phyloP scores from a whole-genome alignment of 352 stramenopile genomes.

The Pseudoperonospora humuli region DNA sequence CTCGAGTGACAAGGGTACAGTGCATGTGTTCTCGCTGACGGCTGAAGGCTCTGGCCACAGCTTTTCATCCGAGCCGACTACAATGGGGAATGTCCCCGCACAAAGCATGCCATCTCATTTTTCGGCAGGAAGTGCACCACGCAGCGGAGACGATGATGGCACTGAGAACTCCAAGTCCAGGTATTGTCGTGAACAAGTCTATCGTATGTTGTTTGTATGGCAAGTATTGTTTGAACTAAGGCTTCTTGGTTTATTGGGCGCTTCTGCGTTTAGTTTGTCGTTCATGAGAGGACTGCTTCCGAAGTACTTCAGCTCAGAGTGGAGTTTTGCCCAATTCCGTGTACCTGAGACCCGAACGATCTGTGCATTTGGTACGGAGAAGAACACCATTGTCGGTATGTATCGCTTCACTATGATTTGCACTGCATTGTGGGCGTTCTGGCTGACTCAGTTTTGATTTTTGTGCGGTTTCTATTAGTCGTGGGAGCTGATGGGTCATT shows the following conservation, averaged over 20 bases:
- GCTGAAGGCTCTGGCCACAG: conserved; percentile 53
- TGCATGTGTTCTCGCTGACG: conserved; percentile 92
- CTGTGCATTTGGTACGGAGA: conserved; percentile 88
- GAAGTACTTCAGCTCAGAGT: conserved; percentile 92
- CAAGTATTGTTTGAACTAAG: neutral
- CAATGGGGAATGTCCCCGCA: conserved; percentile 43
- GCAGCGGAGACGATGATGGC: conserved; percentile 62
- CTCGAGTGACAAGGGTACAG: conserved; percentile 95
- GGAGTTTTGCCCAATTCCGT: conserved; percentile 91
- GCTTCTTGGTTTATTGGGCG: neutral
- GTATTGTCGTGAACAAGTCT: conserved; percentile 22
- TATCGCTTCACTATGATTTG: neutral
- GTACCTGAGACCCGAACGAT: conserved; percentile 88
- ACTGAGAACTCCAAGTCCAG: conserved; percentile 86
- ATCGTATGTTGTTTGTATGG: neutral
- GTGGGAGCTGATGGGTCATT: conserved; percentile 83
- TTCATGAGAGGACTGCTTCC: conserved; percentile 88
- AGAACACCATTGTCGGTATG: conserved; percentile 89
- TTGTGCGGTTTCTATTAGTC: conserved; percentile 31
- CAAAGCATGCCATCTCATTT: conserved; percentile 34
- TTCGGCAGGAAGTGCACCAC: conserved; percentile 35
- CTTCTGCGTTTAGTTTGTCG: conserved; percentile 49
- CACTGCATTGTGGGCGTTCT: neutral
- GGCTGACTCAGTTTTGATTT: conserved; percentile 1
- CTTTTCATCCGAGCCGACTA: conserved; percentile 46